phyloP scores from a whole-genome alignment of 768 basidiomycete species.

The Boletus reticuloceps region DNA sequence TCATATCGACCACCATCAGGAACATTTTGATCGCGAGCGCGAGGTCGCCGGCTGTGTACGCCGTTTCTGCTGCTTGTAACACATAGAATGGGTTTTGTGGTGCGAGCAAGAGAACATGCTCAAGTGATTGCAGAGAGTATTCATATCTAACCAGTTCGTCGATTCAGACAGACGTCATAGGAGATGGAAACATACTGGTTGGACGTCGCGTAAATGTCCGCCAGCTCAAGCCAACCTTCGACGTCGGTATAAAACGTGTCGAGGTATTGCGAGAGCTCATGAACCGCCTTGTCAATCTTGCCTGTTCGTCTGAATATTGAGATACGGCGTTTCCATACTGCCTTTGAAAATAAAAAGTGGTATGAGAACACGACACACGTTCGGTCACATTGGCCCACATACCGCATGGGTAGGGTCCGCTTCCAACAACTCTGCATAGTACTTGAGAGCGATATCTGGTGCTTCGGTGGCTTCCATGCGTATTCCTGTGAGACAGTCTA shows the following conservation, averaged over 20 bases:
- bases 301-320: conserved; percentile 65
- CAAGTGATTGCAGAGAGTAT: conserved; percentile 67
- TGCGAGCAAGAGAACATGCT: conserved; percentile 77
- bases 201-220: conserved; percentile 72
- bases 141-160: conserved; percentile 52
- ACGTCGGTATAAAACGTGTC: conserved; percentile 89
- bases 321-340: conserved; percentile 78
- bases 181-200: conserved; percentile 55
- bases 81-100: conserved; percentile 86
- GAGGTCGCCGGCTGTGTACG: conserved; percentile 74
- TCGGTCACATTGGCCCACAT: conserved; percentile 28
- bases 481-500: conserved; percentile 75
- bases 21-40: conserved; percentile 78
- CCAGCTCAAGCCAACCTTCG: conserved; percentile 86
- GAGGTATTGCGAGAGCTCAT: conserved; percentile 68
- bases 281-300: conserved; percentile 61
- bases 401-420: conserved; percentile 72
- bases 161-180: background rate
- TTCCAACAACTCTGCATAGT: conserved; percentile 60
- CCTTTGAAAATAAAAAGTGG: conserved; percentile 30
- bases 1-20: conserved; percentile 78
- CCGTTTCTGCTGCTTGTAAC: conserved; percentile 86
- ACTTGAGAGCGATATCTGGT: conserved; percentile 54
- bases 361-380: background rate
- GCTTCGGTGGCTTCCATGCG: conserved; percentile 69